Conservation (phyloP, 2,329 filamentous ascomycete species). For the Fusarium penzigii region DNA sequence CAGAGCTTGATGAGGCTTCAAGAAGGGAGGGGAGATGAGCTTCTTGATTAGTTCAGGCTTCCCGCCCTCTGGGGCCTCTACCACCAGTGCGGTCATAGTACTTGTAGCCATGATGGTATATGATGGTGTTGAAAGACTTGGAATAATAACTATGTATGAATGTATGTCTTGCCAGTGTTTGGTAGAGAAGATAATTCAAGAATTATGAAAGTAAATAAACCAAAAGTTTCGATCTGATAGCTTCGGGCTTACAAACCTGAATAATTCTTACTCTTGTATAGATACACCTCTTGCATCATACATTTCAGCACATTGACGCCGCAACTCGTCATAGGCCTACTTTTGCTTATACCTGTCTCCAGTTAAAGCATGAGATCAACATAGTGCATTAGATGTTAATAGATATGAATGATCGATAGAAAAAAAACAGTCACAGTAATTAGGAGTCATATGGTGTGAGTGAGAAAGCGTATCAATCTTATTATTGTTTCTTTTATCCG, state of each 20-base stretch:
- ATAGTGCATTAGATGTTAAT: too few relatives aligned
- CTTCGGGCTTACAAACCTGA: too few relatives aligned
- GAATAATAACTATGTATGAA: background rate
- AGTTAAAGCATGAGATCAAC: too few relatives aligned
- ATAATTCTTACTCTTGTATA: too few relatives aligned
- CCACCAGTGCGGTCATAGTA: slow-evolving; percentile 19
- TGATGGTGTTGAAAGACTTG: background rate
- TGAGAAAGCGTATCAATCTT: background rate
- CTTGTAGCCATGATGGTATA: slow-evolving; percentile 10
- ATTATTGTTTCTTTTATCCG: background rate
- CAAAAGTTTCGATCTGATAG: too few relatives aligned
- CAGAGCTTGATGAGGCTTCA: slow-evolving; percentile 22
- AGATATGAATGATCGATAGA: too few relatives aligned
- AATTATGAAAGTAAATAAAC: too few relatives aligned
- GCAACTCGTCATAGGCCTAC: background rate
- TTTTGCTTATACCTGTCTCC: background rate
- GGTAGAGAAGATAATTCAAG: too few relatives aligned
- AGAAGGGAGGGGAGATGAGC: slow-evolving; percentile 7
- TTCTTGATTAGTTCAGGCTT: slow-evolving; percentile 17
- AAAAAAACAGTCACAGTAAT: too few relatives aligned
- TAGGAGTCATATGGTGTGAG: too few relatives aligned
- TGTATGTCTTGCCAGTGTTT: background rate
- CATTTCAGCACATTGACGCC: background rate
- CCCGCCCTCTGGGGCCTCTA: slow-evolving; percentile 16
- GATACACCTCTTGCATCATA: background rate